phyloP scores from a whole-genome alignment of 2,329 filamentous ascomycete species.

The Rutstroemia sp. region DNA sequence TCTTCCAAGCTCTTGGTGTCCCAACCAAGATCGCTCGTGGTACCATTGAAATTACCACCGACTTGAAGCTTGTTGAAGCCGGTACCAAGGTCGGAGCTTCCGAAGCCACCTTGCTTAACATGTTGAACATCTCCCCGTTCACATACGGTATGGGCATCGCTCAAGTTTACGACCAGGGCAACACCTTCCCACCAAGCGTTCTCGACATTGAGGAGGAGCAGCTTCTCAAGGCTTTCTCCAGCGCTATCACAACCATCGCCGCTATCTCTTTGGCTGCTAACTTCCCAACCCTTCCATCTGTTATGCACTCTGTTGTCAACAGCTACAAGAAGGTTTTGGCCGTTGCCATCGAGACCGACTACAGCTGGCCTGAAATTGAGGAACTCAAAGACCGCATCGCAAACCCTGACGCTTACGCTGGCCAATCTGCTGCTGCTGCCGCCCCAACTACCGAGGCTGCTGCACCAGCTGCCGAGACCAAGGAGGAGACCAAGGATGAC shows the following conservation, averaged over 20 bases:
- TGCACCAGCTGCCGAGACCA: conserved; percentile 36
- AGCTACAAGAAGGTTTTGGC: conserved; percentile 94
- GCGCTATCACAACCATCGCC: conserved; percentile 80
- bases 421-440: conserved; percentile 44
- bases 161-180: conserved; percentile 97
- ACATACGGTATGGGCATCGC: conserved; percentile 96
- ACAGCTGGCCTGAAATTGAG: conserved; percentile 91
- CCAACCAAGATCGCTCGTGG: conserved; percentile 99
- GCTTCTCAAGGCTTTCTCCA: conserved; percentile 75
- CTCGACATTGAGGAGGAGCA: conserved; percentile 94
- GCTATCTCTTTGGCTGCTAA: conserved; percentile 84
- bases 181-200: conserved; percentile 78
- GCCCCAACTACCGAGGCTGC: conserved; percentile 39
- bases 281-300: conserved; percentile 93
- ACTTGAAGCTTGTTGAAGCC: conserved; percentile 95
- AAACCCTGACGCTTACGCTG: conserved; percentile 96
- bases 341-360: conserved; percentile 83
- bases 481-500: conserved; percentile 57
- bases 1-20: conserved; percentile 99
- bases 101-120: conserved; percentile 97
- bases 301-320: conserved; percentile 96
- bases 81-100: conserved; percentile 94
- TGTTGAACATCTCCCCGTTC: conserved; percentile 99
- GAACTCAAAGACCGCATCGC: conserved; percentile 99
- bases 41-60: conserved; percentile 99